Percentiles rank a stretch among this genome's conserved stretches.
These are phyloP conservation scores for Apostasia ramifera DNA, from an alignment of 106 monocot species.

Conservation along the genomic window DNA sequence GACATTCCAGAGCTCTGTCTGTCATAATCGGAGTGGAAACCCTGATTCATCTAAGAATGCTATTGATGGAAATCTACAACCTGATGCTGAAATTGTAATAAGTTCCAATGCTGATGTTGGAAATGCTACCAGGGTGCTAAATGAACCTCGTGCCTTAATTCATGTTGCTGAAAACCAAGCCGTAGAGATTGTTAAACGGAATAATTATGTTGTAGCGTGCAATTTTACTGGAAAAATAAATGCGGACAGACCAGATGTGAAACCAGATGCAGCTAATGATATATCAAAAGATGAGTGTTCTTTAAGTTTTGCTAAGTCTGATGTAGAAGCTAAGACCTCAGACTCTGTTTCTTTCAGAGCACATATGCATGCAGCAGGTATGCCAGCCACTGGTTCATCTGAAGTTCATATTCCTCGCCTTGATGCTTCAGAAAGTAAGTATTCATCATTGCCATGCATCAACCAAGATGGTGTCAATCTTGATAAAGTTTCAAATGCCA, in stretches of 20 bases:
- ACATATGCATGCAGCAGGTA: too few species aligned
- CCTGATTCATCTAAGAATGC: constrained; percentile 1
- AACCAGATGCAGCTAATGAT: constrained; percentile 3
- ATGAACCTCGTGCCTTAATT: constrained; percentile 8
- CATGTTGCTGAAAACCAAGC: neutral
- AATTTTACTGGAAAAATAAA: constrained; percentile 13
- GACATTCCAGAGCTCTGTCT: neutral
- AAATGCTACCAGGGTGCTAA: neutral
- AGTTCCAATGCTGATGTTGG: neutral
- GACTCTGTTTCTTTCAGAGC: too few species aligned
- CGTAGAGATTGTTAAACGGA: neutral
- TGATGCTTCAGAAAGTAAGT: too few species aligned
- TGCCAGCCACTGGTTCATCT: too few species aligned
- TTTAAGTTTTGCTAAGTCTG: neutral
- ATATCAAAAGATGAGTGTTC: neutral
- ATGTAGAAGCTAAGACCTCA: neutral
- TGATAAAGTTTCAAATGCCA: neutral
- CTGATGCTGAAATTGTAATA: constrained; percentile 5
- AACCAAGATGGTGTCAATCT: neutral
- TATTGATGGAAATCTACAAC: constrained; percentile 22
- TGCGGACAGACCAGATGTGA: constrained; percentile 1
- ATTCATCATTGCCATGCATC: neutral
- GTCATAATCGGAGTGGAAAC: constrained; percentile 9
- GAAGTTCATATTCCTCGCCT: too few species aligned
- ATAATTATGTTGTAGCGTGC: neutral